Evolutionary conservation across 192 early-diverging fungal species (phyloP).

Genomic region (Funneliformis geosporum): DNA sequence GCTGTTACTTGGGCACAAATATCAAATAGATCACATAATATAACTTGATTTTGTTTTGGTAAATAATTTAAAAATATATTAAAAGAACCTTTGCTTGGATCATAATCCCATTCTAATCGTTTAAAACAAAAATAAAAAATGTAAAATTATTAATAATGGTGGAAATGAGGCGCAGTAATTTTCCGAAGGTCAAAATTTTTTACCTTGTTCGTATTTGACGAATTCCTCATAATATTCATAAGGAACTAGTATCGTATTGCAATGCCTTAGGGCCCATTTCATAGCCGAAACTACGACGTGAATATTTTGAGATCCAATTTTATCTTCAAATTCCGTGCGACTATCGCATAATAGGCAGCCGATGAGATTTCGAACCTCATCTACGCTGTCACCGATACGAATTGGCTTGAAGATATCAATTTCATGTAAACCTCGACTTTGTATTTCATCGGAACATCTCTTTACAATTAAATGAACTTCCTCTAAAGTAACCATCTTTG

Average conservation of each 20-base stretch:
- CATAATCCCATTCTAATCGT: constrained; percentile 32
- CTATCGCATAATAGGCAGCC: constrained; percentile 9
- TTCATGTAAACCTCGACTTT: constrained; percentile 22
- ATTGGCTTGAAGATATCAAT: constrained; percentile 30
- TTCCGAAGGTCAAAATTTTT: no score
- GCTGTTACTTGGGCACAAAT: constrained; percentile 21
- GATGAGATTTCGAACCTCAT: constrained; percentile 13
- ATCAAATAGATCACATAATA: constrained; percentile 18
- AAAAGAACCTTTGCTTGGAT: constrained; percentile 26
- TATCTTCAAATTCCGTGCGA: constrained; percentile 12
- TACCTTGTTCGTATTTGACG: constrained; percentile 31
- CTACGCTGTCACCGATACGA: constrained; percentile 10
- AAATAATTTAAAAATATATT: constrained; percentile 24
- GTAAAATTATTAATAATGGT: neutral
- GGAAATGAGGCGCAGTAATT: neutral
- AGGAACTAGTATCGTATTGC: constrained; percentile 16
- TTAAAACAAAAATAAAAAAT: neutral
- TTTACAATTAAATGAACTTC: constrained; percentile 26
- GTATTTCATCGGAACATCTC: constrained; percentile 27
- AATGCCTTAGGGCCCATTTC: constrained; percentile 30
- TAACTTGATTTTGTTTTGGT: constrained; percentile 25
- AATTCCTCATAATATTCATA: constrained; percentile 33
- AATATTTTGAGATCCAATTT: constrained; percentile 11
- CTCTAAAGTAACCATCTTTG: constrained; percentile 1
- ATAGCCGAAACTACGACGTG: constrained; percentile 28